These are phyloP conservation scores for Pichia paraexigua DNA, from an alignment of 805 yeast genomes.

Conservation along the genomic window DNA sequence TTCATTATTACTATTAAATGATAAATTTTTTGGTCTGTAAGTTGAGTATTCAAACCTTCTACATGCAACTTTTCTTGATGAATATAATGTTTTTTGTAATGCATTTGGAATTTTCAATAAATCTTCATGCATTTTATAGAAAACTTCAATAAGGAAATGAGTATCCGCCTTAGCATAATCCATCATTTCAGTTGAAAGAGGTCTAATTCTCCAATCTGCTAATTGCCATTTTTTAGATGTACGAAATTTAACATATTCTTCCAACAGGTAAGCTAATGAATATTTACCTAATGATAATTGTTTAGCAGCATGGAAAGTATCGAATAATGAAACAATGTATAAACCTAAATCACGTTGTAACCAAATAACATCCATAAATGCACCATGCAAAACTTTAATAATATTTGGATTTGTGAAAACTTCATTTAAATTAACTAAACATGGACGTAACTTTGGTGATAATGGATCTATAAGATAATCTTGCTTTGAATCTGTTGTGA, in stretches of 20 bases:
- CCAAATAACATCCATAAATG: slow-evolving; percentile 96
- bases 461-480: slow-evolving; percentile 89
- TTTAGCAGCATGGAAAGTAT: slow-evolving; percentile 85
- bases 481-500: slow-evolving; percentile 48
- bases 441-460: slow-evolving; percentile 53
- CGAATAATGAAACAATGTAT: slow-evolving; percentile 82
- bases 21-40: slow-evolving; percentile 39
- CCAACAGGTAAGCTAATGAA: slow-evolving; percentile 78
- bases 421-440: slow-evolving; percentile 55
- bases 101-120: slow-evolving; percentile 39
- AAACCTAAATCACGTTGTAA: slow-evolving; percentile 90
- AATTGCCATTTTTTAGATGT: slow-evolving; percentile 92
- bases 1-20: slow-evolving; percentile 13
- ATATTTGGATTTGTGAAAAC: slow-evolving; percentile 77
- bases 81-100: slow-evolving; percentile 55
- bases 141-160: slow-evolving; percentile 78
- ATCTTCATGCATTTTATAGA: slow-evolving; percentile 60
- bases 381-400: slow-evolving; percentile 90
- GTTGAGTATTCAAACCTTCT: slow-evolving; percentile 76
- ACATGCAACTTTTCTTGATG: slow-evolving; percentile 71
- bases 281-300: slow-evolving; percentile 73
- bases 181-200: slow-evolving; percentile 65
- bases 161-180: slow-evolving; percentile 94
- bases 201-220: slow-evolving; percentile 95
- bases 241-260: slow-evolving; percentile 69